phyloP scores from a whole-genome alignment of 768 basidiomycete genomes.

The Mycena albidolilacea region DNA sequence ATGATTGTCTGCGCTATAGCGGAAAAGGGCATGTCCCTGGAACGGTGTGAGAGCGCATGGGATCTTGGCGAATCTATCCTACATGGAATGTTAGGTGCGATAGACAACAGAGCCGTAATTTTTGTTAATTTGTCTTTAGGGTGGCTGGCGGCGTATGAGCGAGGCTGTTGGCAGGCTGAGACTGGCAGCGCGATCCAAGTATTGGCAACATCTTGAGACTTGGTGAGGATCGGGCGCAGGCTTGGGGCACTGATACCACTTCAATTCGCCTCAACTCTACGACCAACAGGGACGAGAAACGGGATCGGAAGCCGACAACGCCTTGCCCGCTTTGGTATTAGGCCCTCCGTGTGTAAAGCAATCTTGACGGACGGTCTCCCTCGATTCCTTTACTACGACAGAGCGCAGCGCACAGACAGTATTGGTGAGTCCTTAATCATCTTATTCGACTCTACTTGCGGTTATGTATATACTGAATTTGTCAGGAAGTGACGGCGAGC shows the following conservation, averaged over 20 bases:
- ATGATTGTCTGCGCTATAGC: too few species aligned
- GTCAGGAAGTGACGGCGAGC: neutral
- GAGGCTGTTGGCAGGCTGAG: neutral
- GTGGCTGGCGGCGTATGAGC: neutral
- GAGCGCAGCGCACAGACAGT: neutral
- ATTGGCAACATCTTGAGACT: neutral
- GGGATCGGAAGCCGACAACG: too few species aligned
- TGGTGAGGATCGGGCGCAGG: neutral
- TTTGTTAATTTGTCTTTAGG: neutral
- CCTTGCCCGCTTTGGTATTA: too few species aligned
- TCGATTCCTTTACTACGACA: too few species aligned
- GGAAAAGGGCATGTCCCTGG: too few species aligned
- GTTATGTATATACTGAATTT: neutral
- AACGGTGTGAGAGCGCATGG: too few species aligned
- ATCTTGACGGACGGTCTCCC: too few species aligned
- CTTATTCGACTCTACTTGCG: neutral
- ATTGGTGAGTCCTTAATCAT: neutral
- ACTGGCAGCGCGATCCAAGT: neutral
- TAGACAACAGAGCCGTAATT: neutral
- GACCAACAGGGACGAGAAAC: too few species aligned
- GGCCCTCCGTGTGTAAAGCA: too few species aligned
- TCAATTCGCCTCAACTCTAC: too few species aligned
- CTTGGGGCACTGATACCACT: neutral
- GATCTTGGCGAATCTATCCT: too few species aligned
- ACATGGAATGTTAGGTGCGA: too few species aligned